Base-by-base conservation (phyloP, 495 filamentous ascomycete species). In the Staphylotrichum tortipilum region DNA sequence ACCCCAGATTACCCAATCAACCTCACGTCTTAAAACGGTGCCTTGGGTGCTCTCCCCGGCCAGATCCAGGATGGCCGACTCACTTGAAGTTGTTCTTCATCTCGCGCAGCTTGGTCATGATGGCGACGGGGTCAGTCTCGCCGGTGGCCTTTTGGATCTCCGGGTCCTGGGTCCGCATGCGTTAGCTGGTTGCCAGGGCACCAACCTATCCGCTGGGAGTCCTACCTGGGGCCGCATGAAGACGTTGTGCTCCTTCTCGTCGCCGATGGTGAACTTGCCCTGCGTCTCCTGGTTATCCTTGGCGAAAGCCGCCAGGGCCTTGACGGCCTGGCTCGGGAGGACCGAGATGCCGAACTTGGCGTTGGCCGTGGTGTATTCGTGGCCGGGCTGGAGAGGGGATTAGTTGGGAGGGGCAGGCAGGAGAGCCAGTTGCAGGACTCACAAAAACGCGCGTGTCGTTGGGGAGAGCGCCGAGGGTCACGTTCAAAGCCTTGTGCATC, bases 161-260 rank as follows among this genome's bases (percentile, higher is more conserved):
- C 7, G 86, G 85, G 60, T 97, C 90, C 85, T 91, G 36, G 14
- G 19, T 3, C 12, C 11, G n/a, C n/a, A n/a, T 1, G 3, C 17
- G 50, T 63, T 18, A 66, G 57, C 12, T 30, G n/a, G n/a, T n/a
- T n/a, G n/a, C n/a, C n/a, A n/a, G n/a, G n/a, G n/a, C n/a, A n/a
- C n/a, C n/a, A n/a, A n/a, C n/a, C 9, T 4, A 6, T 5, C 4
- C 1, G 8, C 18, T 5, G 21, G 18, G 23, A 1, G 5, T 24
- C 81, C 75, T 69, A 89, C 88, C 62, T 87, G 74, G 47, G 92
- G 78, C 49, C 82, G 78, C 92, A 98, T 97, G 59, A 98, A 98
- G 3, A 96, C 89, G 63, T 98, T 98, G 64, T 97, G 90, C 64
- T 88, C 68, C 90, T 98, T 98, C 68, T 98, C 92, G 64, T 98